Evolutionary conservation across 495 filamentous ascomycete genomes (phyloP).

Genomic region (Daldinia concentrica): DNA sequence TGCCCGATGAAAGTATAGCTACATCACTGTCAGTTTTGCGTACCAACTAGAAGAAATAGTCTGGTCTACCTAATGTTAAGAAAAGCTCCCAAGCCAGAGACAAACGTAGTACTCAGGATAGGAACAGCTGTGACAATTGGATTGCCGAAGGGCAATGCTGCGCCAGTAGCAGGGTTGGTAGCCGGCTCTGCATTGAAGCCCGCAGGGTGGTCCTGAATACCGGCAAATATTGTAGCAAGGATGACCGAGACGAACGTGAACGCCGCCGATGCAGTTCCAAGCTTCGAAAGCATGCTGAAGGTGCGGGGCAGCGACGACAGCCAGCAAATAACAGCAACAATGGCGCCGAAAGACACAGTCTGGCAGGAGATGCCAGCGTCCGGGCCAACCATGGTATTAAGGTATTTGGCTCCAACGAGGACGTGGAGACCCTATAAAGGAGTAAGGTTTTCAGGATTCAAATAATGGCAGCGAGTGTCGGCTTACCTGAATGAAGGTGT

Average conservation of each 20-base stretch:
- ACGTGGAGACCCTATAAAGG: conserved; percentile 72
- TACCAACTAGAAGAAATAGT: neutral
- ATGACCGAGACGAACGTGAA: conserved; percentile 89
- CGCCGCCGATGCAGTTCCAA: conserved; percentile 78
- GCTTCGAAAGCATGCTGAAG: conserved; percentile 76
- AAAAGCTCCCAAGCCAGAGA: conserved; percentile 81
- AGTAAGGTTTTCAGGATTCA: conserved; percentile 11
- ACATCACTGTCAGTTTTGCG: conserved; percentile 9
- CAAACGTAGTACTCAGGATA: conserved; percentile 75
- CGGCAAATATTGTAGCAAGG: conserved; percentile 80
- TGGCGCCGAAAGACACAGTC: conserved; percentile 76
- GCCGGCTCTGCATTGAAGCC: conserved; percentile 61
- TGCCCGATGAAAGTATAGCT: conserved; percentile 93
- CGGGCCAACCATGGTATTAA: conserved; percentile 78
- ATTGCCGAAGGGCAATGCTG: conserved; percentile 56
- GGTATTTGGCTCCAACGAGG: conserved; percentile 79
- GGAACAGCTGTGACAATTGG: conserved; percentile 73
- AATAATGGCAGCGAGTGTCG: conserved; percentile 27
- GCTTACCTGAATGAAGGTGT: conserved; percentile 80
- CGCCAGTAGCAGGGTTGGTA: conserved; percentile 48
- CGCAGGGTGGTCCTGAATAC: conserved; percentile 72
- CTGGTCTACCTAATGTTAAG: conserved; percentile 70
- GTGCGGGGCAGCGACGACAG: conserved; percentile 82
- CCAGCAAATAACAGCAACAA: conserved; percentile 75
- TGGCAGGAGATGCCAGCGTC: conserved; percentile 65